These are phyloP conservation scores for Microbotryomycetes sp. DNA, from an alignment of 1,284 basidiomycete species.

Conservation along the genomic window DNA sequence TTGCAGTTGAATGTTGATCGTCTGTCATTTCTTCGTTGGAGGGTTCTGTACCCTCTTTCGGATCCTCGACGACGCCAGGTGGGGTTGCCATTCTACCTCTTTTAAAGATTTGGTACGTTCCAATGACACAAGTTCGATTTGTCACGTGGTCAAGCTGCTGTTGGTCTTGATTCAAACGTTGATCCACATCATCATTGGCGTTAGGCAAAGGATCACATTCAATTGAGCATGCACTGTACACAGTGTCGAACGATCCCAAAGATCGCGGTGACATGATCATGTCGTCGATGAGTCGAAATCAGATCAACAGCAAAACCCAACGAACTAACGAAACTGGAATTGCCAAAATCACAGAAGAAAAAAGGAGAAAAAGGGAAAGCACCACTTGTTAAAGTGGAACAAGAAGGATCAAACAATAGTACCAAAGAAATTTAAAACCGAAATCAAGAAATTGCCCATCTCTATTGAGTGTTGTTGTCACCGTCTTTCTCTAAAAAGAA, in stretches of 20 bases:
- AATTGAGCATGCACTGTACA: not conserved
- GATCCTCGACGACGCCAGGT: not conserved
- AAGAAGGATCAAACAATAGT: not conserved
- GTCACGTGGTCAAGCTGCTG: no score
- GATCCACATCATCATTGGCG: no score
- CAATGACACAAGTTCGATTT: not conserved
- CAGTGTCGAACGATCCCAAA: not conserved
- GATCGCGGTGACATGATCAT: no score
- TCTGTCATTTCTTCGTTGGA: no score
- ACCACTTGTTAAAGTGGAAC: no score
- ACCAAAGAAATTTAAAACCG: not conserved
- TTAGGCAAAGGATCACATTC: not conserved
- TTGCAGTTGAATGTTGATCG: not conserved
- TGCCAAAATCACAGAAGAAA: not conserved
- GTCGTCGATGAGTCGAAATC: no score
- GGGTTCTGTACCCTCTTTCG: not conserved
- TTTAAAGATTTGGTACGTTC: not conserved
- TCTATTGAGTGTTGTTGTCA: not conserved
- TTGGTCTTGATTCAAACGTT: no score
- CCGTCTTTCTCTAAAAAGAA: not conserved
- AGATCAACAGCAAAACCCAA: not conserved
- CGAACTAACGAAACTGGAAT: not conserved
- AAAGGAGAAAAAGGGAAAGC: not conserved
- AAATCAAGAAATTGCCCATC: not conserved
- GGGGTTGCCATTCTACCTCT: not conserved